Conservation (phyloP, 2,329 filamentous ascomycete species). For the Trichothecium roseum region DNA sequence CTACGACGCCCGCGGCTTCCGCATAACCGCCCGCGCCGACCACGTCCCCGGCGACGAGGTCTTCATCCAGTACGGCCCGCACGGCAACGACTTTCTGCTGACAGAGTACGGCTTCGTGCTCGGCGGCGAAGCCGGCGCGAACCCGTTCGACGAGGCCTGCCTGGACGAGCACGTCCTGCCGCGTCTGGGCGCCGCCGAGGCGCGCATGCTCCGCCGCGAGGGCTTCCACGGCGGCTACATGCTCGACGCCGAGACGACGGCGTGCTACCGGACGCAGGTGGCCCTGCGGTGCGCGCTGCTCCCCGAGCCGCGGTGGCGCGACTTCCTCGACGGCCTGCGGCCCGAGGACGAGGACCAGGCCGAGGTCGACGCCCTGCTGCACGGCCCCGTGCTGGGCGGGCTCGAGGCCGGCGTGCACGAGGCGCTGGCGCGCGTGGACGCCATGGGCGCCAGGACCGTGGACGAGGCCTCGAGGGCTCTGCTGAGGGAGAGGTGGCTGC, state of each 20-base stretch:
- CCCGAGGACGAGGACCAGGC: slow-evolving; percentile 35
- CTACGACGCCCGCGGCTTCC: slow-evolving; percentile 42
- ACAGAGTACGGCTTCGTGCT: background rate
- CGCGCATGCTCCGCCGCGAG: slow-evolving; percentile 26
- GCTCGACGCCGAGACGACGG: slow-evolving; percentile 35
- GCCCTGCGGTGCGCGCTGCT: slow-evolving; percentile 32
- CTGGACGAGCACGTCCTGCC: slow-evolving; percentile 37
- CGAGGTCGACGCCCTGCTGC: slow-evolving; percentile 24
- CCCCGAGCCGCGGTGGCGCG: slow-evolving; percentile 27
- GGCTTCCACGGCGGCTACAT: slow-evolving; percentile 42
- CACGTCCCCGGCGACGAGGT: slow-evolving; percentile 53
- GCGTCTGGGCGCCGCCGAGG: slow-evolving; percentile 22
- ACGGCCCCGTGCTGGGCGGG: slow-evolving; percentile 24
- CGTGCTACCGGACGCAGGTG: slow-evolving; percentile 47
- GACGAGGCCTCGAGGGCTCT: slow-evolving; percentile 14
- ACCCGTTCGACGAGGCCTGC: slow-evolving; percentile 39
- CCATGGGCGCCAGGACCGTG: slow-evolving; percentile 17
- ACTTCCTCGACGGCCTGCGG: slow-evolving; percentile 31
- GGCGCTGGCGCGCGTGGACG: slow-evolving; percentile 27
- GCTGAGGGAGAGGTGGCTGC: slow-evolving; percentile 13
- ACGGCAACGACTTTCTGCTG: slow-evolving; percentile 61
- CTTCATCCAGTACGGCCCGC: slow-evolving; percentile 57
- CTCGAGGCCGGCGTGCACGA: slow-evolving; percentile 20
- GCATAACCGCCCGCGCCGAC: slow-evolving; percentile 36
- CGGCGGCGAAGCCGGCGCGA: slow-evolving; percentile 22